phyloP scores from a whole-genome alignment of 2,329 filamentous ascomycete species.

The Didymella glomerata region DNA sequence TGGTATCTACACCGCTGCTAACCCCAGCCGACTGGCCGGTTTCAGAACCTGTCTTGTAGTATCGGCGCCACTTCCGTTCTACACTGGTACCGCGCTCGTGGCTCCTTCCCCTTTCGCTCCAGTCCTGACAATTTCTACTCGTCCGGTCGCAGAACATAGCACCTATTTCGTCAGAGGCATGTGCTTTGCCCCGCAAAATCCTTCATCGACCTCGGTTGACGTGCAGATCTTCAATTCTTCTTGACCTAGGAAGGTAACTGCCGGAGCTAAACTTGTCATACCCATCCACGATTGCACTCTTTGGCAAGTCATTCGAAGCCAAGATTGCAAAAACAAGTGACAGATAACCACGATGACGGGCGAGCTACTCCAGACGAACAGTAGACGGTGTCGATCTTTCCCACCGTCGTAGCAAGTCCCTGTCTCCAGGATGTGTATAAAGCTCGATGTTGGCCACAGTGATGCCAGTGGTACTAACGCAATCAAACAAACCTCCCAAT shows the following conservation, averaged over 20 bases:
- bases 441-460: neutral
- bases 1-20: neutral
- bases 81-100: neutral
- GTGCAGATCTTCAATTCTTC: conserved; percentile 10
- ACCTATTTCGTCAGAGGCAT: neutral
- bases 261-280: neutral
- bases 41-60: neutral
- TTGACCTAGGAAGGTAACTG: conserved; percentile 4
- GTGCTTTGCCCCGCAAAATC: neutral
- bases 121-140: neutral
- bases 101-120: neutral
- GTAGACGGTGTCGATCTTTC: neutral
- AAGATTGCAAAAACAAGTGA: conserved; percentile 1
- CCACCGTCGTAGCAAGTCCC: neutral
- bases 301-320: neutral
- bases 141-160: neutral
- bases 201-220: neutral
- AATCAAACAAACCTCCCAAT: conserved; percentile 5
- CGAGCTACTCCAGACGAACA: neutral
- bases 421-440: conserved; percentile 3
- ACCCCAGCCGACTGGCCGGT: neutral
- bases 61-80: conserved; percentile 5
- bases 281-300: neutral
- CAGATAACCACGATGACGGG: neutral
- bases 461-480: neutral